Conservation (phyloP, 306 rosid species). For the Acacia melanoxylon region DNA sequence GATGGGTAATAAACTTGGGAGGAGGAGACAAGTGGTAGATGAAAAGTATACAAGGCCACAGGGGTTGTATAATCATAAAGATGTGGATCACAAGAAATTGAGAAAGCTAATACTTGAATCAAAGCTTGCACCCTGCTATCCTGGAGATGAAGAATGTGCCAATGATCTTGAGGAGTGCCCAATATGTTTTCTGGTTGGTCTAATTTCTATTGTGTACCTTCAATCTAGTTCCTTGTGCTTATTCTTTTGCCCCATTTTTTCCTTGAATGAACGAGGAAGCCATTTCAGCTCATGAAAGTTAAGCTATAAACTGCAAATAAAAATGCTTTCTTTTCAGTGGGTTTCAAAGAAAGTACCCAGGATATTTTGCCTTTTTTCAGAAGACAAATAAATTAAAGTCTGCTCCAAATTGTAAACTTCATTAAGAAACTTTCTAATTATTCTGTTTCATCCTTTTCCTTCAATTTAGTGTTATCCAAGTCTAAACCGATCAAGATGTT, state of each 20-base stretch:
- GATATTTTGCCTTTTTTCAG: not conserved
- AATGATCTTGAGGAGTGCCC: constrained; percentile 93
- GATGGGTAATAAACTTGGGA: constrained; percentile 86
- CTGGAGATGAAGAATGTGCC: constrained; percentile 78
- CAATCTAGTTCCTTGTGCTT: not conserved
- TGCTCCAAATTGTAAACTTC: constrained; percentile 16
- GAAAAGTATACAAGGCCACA: constrained; percentile 94
- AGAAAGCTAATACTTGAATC: constrained; percentile 93
- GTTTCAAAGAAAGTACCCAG: not conserved
- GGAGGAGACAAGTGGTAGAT: constrained; percentile 72
- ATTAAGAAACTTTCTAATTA: constrained; percentile 31
- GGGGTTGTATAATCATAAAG: constrained; percentile 94
- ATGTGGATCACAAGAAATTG: constrained; percentile 98
- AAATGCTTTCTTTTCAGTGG: not conserved
- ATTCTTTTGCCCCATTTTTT: not conserved
- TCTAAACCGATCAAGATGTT: constrained; percentile 96
- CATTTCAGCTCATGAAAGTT: constrained; percentile 8
- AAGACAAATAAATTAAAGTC: not conserved
- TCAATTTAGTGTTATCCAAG: constrained; percentile 87
- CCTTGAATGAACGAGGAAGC: constrained; percentile 11
- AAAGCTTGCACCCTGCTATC: constrained; percentile 96
- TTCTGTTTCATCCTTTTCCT: not conserved
- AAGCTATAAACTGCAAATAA: not conserved
- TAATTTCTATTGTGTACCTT: constrained; percentile 33
- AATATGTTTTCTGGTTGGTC: constrained; percentile 86